These are phyloP conservation scores for Ophiorrhiza pumila DNA, from an alignment of 257 asterid genomes.

Conservation along the genomic window DNA sequence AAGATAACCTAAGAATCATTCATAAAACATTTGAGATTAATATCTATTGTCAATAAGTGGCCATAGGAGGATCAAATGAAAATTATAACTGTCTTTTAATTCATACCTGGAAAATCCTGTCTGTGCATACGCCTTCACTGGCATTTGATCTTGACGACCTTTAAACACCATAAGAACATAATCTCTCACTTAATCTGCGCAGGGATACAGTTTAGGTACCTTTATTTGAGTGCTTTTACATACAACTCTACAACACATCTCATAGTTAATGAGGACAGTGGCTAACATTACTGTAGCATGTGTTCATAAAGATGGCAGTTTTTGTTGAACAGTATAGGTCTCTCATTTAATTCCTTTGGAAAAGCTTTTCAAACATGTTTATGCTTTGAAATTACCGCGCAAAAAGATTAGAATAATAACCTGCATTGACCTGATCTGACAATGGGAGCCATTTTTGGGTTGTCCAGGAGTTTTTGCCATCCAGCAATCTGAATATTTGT, in stretches of 20 bases:
- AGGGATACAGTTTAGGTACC: neutral
- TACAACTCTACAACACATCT: neutral
- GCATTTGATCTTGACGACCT: neutral
- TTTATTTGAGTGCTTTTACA: neutral
- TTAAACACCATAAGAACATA: neutral
- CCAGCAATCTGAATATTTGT: slow-evolving; percentile 72
- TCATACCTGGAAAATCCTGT: neutral
- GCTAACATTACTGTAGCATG: neutral
- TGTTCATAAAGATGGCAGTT: neutral
- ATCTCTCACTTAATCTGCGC: neutral
- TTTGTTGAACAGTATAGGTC: neutral
- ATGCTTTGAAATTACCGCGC: neutral
- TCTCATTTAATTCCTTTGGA: neutral
- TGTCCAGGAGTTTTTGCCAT: slow-evolving; percentile 55
- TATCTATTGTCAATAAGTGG: neutral
- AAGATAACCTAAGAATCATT: neutral
- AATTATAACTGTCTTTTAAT: neutral
- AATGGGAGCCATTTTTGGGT: slow-evolving; percentile 4
- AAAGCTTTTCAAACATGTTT: neutral
- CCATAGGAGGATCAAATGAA: neutral
- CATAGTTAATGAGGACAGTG: neutral
- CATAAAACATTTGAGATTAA: neutral
- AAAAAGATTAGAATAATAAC: neutral
- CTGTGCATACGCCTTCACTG: neutral
- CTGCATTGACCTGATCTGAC: slow-evolving; percentile 8